Percentiles rank a stretch among this genome's conserved stretches.
Evolutionary conservation across 371 early-diverging fungal genomes (phyloP).

Genomic region (Coemansia linderi): DNA sequence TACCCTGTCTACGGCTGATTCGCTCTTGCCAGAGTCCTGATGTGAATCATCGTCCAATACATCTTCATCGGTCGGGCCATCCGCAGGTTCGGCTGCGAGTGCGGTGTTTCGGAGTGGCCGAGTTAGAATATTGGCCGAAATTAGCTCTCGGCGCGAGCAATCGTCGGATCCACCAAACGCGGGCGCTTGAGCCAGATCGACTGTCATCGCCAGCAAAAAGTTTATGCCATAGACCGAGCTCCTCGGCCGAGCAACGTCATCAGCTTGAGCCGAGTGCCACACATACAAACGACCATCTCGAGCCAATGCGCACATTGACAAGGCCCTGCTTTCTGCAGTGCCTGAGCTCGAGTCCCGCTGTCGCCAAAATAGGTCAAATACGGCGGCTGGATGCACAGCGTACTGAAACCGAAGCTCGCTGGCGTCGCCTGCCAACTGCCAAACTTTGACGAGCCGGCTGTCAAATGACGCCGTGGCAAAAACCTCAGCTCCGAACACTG

Average conservation of each 20-base stretch:
- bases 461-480: conserved; percentile 30
- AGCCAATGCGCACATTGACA: conserved; percentile 29
- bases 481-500: conserved; percentile 7
- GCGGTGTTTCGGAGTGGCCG: not conserved
- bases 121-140: conserved; percentile 13
- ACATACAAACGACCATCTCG: conserved; percentile 5
- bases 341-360: not conserved
- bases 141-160: not conserved
- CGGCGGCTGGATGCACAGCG: conserved; percentile 26
- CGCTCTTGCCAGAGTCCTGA: too few species aligned
- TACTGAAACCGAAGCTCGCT: conserved; percentile 39
- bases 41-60: too few species aligned
- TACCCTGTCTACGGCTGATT: too few species aligned
- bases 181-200: conserved; percentile 4
- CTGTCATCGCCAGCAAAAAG: conserved; percentile 17
- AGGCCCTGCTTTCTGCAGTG: not conserved
- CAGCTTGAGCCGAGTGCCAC: conserved; percentile 21
- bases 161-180: too few species aligned
- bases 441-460: conserved; percentile 32
- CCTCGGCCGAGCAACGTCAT: not conserved
- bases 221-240: conserved; percentile 7
- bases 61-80: not conserved
- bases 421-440: conserved; percentile 21
- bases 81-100: not conserved
- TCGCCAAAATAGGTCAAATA: conserved; percentile 34